phyloP scores from a whole-genome alignment of 179 eudicot genomes.

The Beta lomatogona region DNA sequence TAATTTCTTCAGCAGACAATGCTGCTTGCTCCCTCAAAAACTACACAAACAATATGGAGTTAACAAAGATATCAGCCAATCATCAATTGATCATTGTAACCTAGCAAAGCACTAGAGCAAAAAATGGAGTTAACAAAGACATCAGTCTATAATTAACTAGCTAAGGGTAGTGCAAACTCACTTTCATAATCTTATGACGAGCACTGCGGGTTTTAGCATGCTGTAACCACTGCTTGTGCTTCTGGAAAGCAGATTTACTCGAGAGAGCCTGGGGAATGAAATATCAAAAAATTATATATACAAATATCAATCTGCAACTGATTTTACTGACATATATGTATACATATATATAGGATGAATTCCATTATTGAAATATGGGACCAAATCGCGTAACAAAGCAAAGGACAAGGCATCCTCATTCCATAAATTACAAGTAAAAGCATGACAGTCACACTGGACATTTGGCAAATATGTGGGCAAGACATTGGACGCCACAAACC shows the following conservation, averaged over 20 bases:
- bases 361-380: not conserved
- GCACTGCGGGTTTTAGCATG: conserved; percentile 99
- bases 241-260: conserved; percentile 79
- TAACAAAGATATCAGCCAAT: conserved; percentile 17
- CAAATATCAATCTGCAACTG: conserved; percentile 5
- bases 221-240: conserved; percentile 85
- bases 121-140: conserved; percentile 12
- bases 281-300: not conserved
- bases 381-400: not conserved
- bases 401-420: not conserved
- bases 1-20: conserved; percentile 65
- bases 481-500: not conserved
- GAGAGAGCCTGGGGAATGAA: conserved; percentile 68
- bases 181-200: conserved; percentile 90
- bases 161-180: conserved; percentile 34
- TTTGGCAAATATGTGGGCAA: not conserved
- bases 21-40: conserved; percentile 91
- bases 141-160: not conserved
- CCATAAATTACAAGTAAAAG: not conserved
- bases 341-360: not conserved
- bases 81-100: not conserved
- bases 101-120: no score
- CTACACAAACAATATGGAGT: conserved; percentile 38
- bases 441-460: not conserved
- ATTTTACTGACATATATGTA: no score